phyloP scores from a whole-genome alignment of 352 stramenopile species.

The Phytopythium oedochilum region DNA sequence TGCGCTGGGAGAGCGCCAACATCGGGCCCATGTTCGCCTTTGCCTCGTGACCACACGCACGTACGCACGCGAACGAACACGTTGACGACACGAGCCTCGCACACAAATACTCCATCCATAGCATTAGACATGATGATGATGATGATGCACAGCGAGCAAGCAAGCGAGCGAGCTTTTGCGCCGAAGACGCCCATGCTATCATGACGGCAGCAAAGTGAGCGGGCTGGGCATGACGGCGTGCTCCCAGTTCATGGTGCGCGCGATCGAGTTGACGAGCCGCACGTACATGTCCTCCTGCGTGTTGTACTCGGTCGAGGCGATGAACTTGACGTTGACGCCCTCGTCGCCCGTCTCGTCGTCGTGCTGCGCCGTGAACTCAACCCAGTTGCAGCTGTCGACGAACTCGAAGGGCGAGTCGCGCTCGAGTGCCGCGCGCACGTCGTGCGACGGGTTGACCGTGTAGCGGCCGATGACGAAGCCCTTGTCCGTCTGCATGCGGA shows the following conservation, averaged over 20 bases:
- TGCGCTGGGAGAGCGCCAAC: slow-evolving; percentile 51
- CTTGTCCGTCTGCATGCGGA: slow-evolving; percentile 44
- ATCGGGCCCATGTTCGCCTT: slow-evolving; percentile 40
- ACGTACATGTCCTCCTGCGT: slow-evolving; percentile 51
- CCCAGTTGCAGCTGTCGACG: slow-evolving; percentile 49
- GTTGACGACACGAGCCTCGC: too few relatives aligned
- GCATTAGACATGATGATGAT: background rate
- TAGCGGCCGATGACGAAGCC: slow-evolving; percentile 55
- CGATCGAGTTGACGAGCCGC: slow-evolving; percentile 46
- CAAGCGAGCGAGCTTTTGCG: too few relatives aligned
- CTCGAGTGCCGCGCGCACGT: slow-evolving; percentile 28
- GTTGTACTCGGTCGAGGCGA: slow-evolving; percentile 51
- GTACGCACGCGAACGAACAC: too few relatives aligned
- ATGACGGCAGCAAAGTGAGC: slow-evolving; percentile 11
- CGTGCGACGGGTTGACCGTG: slow-evolving; percentile 46
- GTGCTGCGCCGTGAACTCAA: slow-evolving; percentile 33
- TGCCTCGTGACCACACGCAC: slow-evolving; percentile 10
- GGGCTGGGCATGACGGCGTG: slow-evolving; percentile 36
- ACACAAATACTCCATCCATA: too few relatives aligned
- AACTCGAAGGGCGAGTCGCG: slow-evolving; percentile 39
- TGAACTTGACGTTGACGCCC: slow-evolving; percentile 59
- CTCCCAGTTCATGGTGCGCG: slow-evolving; percentile 51
- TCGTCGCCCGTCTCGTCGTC: slow-evolving; percentile 25
- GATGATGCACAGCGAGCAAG: too few relatives aligned
- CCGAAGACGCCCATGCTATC: too few relatives aligned